Conservation (phyloP, 768 basidiomycete genomes). For the Leucocoprinus birnbaumii region DNA sequence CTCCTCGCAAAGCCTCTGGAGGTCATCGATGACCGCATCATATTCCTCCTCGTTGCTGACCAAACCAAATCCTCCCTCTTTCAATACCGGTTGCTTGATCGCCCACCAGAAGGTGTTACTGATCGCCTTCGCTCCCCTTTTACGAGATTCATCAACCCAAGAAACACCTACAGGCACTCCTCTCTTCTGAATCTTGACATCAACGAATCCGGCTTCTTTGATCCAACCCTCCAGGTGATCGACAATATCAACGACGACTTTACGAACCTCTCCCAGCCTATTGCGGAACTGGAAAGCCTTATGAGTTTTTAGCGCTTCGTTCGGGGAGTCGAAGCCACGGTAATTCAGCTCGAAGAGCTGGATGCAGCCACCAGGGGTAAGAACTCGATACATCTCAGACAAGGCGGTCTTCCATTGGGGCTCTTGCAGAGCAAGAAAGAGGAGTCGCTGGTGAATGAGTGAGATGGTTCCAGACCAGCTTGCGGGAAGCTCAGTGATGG, state of each 20-base stretch:
- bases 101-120: neutral
- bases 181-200: neutral
- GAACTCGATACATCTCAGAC: slow-evolving; percentile 6
- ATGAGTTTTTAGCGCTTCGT: neutral
- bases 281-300: neutral
- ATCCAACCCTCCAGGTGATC: neutral
- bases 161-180: neutral
- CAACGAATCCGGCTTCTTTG: slow-evolving; percentile 1
- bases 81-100: slow-evolving; percentile 9
- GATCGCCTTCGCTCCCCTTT: neutral
- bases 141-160: neutral
- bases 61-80: slow-evolving; percentile 11
- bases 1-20: slow-evolving; percentile 7
- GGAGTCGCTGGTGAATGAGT: slow-evolving; percentile 7
- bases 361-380: slow-evolving; percentile 13
- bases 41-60: slow-evolving; percentile 11
- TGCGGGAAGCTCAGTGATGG: neutral
- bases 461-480: neutral
- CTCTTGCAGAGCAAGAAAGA: neutral
- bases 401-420: slow-evolving; percentile 10
- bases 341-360: slow-evolving; percentile 10
- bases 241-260: slow-evolving; percentile 3
- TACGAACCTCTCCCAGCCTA: neutral
- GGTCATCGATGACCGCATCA: slow-evolving; percentile 4
- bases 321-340: neutral